phyloP scores from a whole-genome alignment of 1,284 basidiomycete genomes.

The Kwoniella shivajii region DNA sequence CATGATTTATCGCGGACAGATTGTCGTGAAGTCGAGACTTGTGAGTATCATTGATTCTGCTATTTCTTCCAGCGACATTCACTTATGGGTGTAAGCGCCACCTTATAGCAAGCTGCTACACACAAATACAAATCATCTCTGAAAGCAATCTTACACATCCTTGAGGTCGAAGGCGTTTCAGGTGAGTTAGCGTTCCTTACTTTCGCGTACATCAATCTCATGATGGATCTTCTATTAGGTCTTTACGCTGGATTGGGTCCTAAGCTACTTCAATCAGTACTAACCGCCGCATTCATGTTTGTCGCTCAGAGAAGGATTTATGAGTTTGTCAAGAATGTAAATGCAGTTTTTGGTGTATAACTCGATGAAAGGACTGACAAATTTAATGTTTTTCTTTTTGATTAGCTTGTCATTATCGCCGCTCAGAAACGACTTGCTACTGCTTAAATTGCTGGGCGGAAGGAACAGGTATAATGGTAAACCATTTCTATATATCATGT shows the following conservation, averaged over 20 bases:
- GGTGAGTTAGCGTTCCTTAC: constrained; percentile 27
- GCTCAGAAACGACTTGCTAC: background rate
- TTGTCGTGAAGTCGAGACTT: constrained; percentile 55
- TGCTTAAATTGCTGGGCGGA: too few species aligned
- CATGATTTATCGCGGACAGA: constrained; percentile 23
- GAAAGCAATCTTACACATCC: constrained; percentile 58
- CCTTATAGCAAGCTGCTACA: constrained; percentile 50
- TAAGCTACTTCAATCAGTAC: constrained; percentile 84
- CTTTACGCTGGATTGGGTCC: constrained; percentile 81
- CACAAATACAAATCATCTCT: constrained; percentile 55
- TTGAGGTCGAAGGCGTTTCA: constrained; percentile 71
- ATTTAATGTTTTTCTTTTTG: background rate
- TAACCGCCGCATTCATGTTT: constrained; percentile 88
- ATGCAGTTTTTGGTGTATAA: too few species aligned
- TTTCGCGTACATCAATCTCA: background rate
- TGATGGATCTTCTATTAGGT: constrained; percentile 54
- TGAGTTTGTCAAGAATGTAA: constrained; percentile 52
- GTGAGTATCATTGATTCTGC: constrained; percentile 25
- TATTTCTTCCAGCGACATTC: background rate
- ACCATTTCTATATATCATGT: too few species aligned
- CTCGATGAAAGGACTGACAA: background rate
- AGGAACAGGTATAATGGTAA: too few species aligned
- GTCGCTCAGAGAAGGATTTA: constrained; percentile 71
- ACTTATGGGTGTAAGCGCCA: background rate
- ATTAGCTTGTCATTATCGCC: background rate